These are phyloP conservation scores for Kondoa malvinella DNA, from an alignment of 768 basidiomycete species.

Conservation along the genomic window DNA sequence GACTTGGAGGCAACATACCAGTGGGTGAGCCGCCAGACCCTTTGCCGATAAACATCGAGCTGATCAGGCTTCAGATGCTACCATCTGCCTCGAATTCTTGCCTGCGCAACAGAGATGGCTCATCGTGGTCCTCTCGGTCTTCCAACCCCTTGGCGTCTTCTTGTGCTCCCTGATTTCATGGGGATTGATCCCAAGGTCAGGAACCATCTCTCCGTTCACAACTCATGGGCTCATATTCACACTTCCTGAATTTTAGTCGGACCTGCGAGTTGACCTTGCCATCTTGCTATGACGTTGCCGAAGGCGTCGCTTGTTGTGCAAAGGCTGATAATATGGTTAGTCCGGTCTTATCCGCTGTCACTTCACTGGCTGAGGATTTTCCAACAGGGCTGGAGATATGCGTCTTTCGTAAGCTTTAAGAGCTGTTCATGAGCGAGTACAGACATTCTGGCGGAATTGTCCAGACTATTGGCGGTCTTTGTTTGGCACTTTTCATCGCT, in stretches of 20 bases:
- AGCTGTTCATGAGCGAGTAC: background rate
- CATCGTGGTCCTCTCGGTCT: slow-evolving; percentile 32
- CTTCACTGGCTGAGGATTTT: background rate
- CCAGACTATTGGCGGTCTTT: slow-evolving; percentile 30
- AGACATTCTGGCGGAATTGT: slow-evolving; percentile 15
- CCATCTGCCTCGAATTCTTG: slow-evolving; percentile 28
- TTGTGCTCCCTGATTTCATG: slow-evolving; percentile 21
- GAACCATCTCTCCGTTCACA: slow-evolving; percentile 1
- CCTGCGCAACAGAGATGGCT: slow-evolving; percentile 30
- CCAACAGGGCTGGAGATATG: background rate
- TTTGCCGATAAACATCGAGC: background rate
- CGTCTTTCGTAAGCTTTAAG: background rate
- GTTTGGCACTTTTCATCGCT: slow-evolving; percentile 31
- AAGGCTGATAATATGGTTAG: slow-evolving; percentile 33
- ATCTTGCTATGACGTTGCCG: slow-evolving; percentile 10
- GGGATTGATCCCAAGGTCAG: background rate
- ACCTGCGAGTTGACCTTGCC: slow-evolving; percentile 14
- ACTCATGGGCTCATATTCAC: too few species aligned
- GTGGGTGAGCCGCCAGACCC: slow-evolving; percentile 26
- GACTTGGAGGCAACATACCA: slow-evolving; percentile 35
- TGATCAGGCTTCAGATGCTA: slow-evolving; percentile 4
- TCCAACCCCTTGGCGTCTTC: slow-evolving; percentile 35
- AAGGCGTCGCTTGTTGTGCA: slow-evolving; percentile 29
- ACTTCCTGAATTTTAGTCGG: too few species aligned
- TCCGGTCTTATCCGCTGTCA: slow-evolving; percentile 17